phyloP scores from a whole-genome alignment of 1,284 basidiomycete genomes.

The Fomitopsis pinicola region DNA sequence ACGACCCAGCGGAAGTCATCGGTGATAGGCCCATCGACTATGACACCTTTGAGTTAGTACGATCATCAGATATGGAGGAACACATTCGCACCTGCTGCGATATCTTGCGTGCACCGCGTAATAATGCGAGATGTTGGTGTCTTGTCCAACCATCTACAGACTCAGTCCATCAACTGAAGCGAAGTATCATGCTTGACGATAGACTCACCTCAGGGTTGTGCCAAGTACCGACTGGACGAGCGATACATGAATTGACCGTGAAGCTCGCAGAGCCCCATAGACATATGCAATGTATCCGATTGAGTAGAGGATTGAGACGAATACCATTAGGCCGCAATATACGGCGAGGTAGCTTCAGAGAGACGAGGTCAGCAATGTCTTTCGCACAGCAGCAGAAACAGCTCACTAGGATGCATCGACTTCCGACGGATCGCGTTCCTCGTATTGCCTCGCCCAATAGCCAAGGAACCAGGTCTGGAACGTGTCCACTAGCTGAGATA shows the following conservation, averaged over 20 bases:
- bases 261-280: slow-evolving; percentile 43
- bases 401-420: slow-evolving; percentile 28
- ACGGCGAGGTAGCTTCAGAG: neutral
- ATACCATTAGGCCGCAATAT: slow-evolving; percentile 30
- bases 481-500: slow-evolving; percentile 2
- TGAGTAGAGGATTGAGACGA: slow-evolving; percentile 21
- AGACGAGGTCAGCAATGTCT: neutral
- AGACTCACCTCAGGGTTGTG: slow-evolving; percentile 43
- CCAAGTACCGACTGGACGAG: slow-evolving; percentile 57
- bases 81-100: slow-evolving; percentile 32
- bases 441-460: slow-evolving; percentile 24
- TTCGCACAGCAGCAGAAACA: neutral
- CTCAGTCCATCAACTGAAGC: neutral
- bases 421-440: slow-evolving; percentile 22
- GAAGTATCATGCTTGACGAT: slow-evolving; percentile 11
- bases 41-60: neutral
- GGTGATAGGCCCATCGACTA: slow-evolving; percentile 31
- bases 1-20: slow-evolving; percentile 16
- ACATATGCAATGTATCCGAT: slow-evolving; percentile 30
- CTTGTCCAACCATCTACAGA: slow-evolving; percentile 44
- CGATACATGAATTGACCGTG: slow-evolving; percentile 47
- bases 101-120: slow-evolving; percentile 55
- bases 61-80: neutral
- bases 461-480: slow-evolving; percentile 19
- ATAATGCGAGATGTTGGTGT: slow-evolving; percentile 57